Base-by-base conservation (phyloP, 192 early-diverging fungal species). In the Backusella sp. region DNA sequence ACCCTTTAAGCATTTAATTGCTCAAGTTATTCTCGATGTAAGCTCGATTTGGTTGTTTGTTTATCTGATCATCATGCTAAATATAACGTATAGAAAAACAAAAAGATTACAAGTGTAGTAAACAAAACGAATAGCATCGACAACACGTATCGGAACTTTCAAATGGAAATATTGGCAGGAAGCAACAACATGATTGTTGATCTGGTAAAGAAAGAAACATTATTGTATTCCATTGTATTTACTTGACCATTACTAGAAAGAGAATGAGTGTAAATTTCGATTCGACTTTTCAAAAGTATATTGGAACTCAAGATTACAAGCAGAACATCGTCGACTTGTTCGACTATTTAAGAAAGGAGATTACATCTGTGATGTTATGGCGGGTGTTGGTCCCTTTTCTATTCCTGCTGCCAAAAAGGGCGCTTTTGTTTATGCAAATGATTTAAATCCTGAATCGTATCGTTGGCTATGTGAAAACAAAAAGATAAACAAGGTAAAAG, bases 211-310 rank as follows among this genome's bases (percentile, higher is more conserved):
- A 73, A 19, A 39, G 19, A 21, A 19, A 0, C 73, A n/a, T 62
- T 12, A 35, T 3, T 32, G 32, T 32, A 32, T 14, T 49, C 42
- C 14, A 26, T 30, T 44, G 17, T 68, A 19, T 2, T n/a, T 78
- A 59, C 1, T 5, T 73, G 8, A 17, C 4, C 42, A 15, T 44
- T 52, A 42, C 3, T 80, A 95, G 93, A 90, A 91, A 70, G 98
- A 99, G 78, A 94, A 95, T 80, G 91, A 91, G 19, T 98, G 97
- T 84, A 86, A 82, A 72, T 98, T 99, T 82, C 82, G 86, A 66
- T 95, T 99, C 73, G 97, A 99, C 74, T 98, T 97, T 79, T 94
- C 97, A 15, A 90, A 94, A 70, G 98, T 99, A 5, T 99, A 99
- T 84, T 99, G 98, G 98, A 99, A 99, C 86, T 98, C 97, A 6